Percentiles rank a stretch among this genome's conserved stretches.
Conservation (phyloP, 495 filamentous ascomycete species). For the Podospora pseudopauciseta region DNA sequence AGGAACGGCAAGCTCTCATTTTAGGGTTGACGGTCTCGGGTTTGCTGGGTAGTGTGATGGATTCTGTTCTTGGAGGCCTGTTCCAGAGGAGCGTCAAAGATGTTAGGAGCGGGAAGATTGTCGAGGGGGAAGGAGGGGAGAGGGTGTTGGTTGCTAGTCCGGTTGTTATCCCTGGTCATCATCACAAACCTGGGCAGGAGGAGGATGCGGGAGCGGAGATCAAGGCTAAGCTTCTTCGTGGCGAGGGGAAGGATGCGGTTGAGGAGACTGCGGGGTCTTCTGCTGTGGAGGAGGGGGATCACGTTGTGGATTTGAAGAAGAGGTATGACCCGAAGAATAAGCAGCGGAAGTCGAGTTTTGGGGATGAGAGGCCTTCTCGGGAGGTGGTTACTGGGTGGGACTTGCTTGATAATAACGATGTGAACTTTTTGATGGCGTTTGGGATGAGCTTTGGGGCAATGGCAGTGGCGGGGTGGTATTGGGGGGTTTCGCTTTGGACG, state of each 20-base stretch:
- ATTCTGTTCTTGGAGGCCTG: slow-evolving; percentile 80
- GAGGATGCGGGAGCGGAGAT: slow-evolving; percentile 24
- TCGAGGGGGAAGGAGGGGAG: slow-evolving; percentile 80
- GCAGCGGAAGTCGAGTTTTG: slow-evolving; percentile 47
- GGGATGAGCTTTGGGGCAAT: slow-evolving; percentile 79
- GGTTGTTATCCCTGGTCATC: slow-evolving; percentile 22
- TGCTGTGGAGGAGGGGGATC: slow-evolving; percentile 25
- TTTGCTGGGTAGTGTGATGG: slow-evolving; percentile 72
- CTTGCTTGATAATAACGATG: slow-evolving; percentile 86
- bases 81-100: slow-evolving; percentile 88
- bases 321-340: slow-evolving; percentile 43
- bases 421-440: slow-evolving; percentile 86
- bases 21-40: slow-evolving; percentile 66
- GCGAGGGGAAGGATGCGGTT: slow-evolving; percentile 35
- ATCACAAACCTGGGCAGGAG: neutral
- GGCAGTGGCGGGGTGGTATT: slow-evolving; percentile 54
- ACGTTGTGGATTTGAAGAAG: slow-evolving; percentile 22
- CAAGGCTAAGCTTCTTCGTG: slow-evolving; percentile 36
- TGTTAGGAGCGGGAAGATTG: slow-evolving; percentile 73
- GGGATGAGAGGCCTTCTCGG: slow-evolving; percentile 60
- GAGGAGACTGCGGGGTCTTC: slow-evolving; percentile 31
- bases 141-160: slow-evolving; percentile 57
- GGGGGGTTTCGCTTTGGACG: slow-evolving; percentile 43
- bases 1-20: slow-evolving; percentile 53
- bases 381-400: slow-evolving; percentile 70